Evolutionary conservation across 2,329 filamentous ascomycete genomes (phyloP), one percentile per base, ranked within the genome.

Genomic region (Endoconidiophora polonica): DNA sequence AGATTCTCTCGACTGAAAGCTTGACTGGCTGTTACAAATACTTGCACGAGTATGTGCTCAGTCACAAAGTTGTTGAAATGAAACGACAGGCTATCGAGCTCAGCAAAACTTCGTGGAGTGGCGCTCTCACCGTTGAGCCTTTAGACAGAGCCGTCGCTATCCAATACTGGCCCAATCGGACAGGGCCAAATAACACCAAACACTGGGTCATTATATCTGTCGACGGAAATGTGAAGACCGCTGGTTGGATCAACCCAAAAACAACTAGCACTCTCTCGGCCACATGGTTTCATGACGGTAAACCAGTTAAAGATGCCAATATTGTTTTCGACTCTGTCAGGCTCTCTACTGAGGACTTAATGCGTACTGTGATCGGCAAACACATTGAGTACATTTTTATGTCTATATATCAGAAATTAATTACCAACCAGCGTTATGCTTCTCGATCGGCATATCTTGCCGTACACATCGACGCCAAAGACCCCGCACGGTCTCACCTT

Each of bases 181-280:
- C 59, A 18, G 57, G 59, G 3, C 60, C 64, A 26, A 67, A 67
- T 39, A 77, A 77, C 1, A 71, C 75, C 14, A 94, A 93, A 67
- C 94, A 80, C 61, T 98, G 91, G 90, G 71, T 98, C 44, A 81
- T 96, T 56, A 70, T 98, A 46, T 88, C 87, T 7, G 76, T 94
- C 36, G 73, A 79, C 53, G 87, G 80, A 59, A 81, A 81, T 29
- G 70, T 67, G 49, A 71, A 68, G 52, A 60, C 63, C 40, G 64
- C 65, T 7, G 63, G 58, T 10, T 58, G 62, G 10, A 54, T 62
- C 1, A 66, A 71, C 46, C 59, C 65, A 3, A 70, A 66, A 52
- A 57, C 65, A 2, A 66, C 73, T 0, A 82, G 77, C 56, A 65
- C 63, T 44, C 61, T 91, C 43, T 71, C 68, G 2, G 66, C 81